phyloP scores from a whole-genome alignment of 305 asterid species.

The Rubia peregrina region DNA sequence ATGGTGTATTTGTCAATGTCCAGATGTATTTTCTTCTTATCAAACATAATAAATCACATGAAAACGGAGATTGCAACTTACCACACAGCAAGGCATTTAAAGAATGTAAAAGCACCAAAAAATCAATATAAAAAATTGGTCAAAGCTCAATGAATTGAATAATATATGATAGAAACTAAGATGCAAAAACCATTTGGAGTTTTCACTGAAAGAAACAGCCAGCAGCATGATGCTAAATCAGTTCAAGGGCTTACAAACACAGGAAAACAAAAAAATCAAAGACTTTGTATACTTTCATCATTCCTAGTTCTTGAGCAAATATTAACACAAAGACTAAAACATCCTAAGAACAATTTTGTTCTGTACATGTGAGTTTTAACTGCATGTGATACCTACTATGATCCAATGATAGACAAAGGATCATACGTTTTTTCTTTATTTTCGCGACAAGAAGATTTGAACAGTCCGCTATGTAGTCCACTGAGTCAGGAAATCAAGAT shows the following conservation, averaged over 20 bases:
- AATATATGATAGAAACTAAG: conserved; percentile 2
- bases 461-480: neutral
- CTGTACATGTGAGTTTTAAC: neutral
- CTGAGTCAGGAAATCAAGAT: neutral
- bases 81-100: neutral
- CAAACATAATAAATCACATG: too few relatives aligned
- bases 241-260: neutral
- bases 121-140: neutral
- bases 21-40: too few relatives aligned
- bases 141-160: neutral
- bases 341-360: neutral
- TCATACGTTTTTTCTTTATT: too few relatives aligned
- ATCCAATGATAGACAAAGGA: neutral
- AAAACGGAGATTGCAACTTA: too few relatives aligned
- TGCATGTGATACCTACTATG: neutral
- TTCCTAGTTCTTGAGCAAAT: neutral
- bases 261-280: neutral
- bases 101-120: neutral
- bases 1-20: too few relatives aligned
- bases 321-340: neutral
- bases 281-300: neutral
- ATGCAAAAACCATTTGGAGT: neutral
- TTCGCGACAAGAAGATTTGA: neutral
- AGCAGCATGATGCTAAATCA: neutral
- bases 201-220: neutral